A percentile compares a stretch with the other conserved stretches of the same genome.
Conservation (phyloP, 805 yeast species). For the Monosporozyma unispora region DNA sequence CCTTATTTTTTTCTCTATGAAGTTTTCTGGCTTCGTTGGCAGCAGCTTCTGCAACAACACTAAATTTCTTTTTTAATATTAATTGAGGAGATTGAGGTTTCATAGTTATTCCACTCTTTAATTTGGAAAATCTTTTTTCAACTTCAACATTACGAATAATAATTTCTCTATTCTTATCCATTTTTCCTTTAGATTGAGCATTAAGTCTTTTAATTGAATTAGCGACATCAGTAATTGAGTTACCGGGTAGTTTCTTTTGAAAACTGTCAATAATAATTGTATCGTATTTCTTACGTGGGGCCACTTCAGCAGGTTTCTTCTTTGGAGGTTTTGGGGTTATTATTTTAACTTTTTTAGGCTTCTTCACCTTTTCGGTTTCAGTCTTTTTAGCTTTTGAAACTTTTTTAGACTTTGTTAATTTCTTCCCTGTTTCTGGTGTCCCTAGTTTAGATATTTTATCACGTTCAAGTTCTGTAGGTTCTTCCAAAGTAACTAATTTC, state of each 20-base stretch:
- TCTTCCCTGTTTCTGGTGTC: not conserved
- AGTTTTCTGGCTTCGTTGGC: constrained; percentile 23
- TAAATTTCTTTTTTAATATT: constrained; percentile 16
- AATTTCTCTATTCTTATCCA: constrained; percentile 9
- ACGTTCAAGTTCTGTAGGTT: not conserved
- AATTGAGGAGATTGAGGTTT: constrained; percentile 12
- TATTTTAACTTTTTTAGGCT: constrained; percentile 14
- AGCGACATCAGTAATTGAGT: not conserved
- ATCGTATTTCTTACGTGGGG: not conserved
- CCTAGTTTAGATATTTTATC: not conserved
- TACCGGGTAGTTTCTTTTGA: not conserved
- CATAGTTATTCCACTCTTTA: constrained; percentile 5
- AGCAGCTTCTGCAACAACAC: constrained; percentile 5
- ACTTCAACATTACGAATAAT: constrained; percentile 9
- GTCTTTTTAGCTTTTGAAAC: not conserved
- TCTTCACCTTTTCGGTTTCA: not conserved
- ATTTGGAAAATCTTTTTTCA: not conserved
- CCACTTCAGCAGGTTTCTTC: not conserved
- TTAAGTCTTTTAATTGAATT: not conserved
- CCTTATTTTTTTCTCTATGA: constrained; percentile 15
- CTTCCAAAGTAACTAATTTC: not conserved
- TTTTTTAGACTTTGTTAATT: not conserved
- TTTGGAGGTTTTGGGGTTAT: constrained; percentile 11
- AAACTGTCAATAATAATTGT: not conserved
- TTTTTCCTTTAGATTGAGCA: not conserved